These are phyloP conservation scores for Nicotiana attenuata DNA, from an alignment of 257 asterid genomes.

Conservation along the genomic window DNA sequence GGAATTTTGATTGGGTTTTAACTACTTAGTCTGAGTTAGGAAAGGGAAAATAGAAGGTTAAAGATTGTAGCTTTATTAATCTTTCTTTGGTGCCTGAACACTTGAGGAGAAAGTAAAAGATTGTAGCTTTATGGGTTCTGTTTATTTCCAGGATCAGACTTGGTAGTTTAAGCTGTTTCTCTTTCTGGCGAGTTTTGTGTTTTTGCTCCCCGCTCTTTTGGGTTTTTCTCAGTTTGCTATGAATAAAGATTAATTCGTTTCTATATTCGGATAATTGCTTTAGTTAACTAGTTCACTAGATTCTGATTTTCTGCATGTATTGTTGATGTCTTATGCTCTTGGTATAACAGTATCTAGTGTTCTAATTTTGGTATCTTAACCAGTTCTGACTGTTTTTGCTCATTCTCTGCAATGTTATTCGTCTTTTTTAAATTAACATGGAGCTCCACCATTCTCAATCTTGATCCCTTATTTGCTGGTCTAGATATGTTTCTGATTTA, in stretches of 20 bases:
- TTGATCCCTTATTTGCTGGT: slow-evolving; percentile 1
- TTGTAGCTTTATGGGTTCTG: slow-evolving; percentile 10
- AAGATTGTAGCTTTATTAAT: slow-evolving; percentile 18
- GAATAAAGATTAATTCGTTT: not conserved
- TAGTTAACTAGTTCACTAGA: not conserved
- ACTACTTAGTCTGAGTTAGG: too few species aligned
- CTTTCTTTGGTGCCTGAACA: slow-evolving; percentile 24
- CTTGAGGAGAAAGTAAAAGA: not conserved
- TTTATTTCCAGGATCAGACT: slow-evolving; percentile 25
- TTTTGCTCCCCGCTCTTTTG: not conserved
- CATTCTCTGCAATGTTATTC: not conserved
- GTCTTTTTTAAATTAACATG: not conserved
- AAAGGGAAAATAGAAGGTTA: not conserved
- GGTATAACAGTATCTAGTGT: not conserved
- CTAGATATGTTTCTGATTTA: not conserved
- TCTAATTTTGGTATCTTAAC: not conserved
- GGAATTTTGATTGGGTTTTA: too few species aligned
- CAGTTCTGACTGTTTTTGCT: not conserved
- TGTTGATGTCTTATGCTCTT: not conserved
- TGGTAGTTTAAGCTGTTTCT: not conserved
- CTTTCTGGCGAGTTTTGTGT: not conserved
- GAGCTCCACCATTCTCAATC: not conserved
- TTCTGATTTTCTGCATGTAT: not conserved
- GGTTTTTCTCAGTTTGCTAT: not conserved
- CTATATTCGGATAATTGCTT: not conserved